Evolutionary conservation across 805 yeast species (phyloP), one percentile per base, ranked within the genome.

Genomic region (Nakazawaea wyomingensis): DNA sequence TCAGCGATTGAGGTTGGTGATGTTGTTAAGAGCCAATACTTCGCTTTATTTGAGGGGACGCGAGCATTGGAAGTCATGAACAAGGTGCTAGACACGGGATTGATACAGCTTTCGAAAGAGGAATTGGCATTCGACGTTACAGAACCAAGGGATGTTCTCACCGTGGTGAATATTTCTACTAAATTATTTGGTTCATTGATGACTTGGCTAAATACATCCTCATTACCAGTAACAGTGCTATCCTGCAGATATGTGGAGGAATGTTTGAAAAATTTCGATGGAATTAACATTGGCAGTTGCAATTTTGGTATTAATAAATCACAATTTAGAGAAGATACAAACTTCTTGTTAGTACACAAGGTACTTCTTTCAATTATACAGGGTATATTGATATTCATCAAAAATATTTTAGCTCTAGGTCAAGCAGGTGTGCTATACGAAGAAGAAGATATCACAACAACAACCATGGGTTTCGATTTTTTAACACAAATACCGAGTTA

Each of bases 11-110:
- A 59, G 14, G 71, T 74, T 30, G 82, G 80, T 26, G 68, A 72
- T 37, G 78, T 91, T 16, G 75, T 76, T 4, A 78, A 78, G 51
- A 69, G 75, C 8, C 72, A 77, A 0, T 62, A 63, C 21, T 87
- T 88, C 62, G 76, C 79, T 43, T 68, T 91, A 36, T 68, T 83
- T 48, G 88, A 87, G 52, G 95, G 96, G 0, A 85, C 96, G 1
- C 81, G 90, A 50, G 96, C 98, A 0, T 65, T 88, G 47, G 98
- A 90, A 59, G 72, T 82, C 11, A 70, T 79, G 44, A 87, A 87
- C 56, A 66, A 70, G 9, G 77, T 75, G 48, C 68, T 91, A 52
- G 99, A 91, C 57, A 79, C 96, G 0, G 88, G 91, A 2, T 53
- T 85, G 42, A 70, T 85, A n/a, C 54, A 61, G 22, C 59, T 78